phyloP scores from a whole-genome alignment of 2,329 filamentous ascomycete genomes.

The Emmonsiellopsis sp. region DNA sequence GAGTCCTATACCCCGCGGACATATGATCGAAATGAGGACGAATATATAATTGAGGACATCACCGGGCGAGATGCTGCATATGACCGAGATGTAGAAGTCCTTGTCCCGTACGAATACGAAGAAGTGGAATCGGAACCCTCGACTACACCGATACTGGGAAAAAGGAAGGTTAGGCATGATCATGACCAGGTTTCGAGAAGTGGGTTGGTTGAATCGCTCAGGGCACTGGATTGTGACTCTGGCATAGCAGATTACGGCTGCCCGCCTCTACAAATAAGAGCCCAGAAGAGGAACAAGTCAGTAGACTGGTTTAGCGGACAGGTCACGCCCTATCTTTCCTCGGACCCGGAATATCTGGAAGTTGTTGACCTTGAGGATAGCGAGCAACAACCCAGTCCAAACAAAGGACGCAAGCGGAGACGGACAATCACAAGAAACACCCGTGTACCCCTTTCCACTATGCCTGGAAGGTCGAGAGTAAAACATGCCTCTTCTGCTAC shows the following conservation, averaged over 20 bases:
- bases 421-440: slow-evolving; percentile 6
- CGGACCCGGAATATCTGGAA: slow-evolving; percentile 4
- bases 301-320: slow-evolving; percentile 12
- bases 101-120: slow-evolving; percentile 28
- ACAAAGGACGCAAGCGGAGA: slow-evolving; percentile 17
- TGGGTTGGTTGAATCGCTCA: slow-evolving; percentile 26
- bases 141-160: background rate
- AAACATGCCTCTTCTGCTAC: background rate
- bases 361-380: slow-evolving; percentile 10
- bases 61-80: slow-evolving; percentile 21
- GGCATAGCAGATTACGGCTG: slow-evolving; percentile 12
- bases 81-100: slow-evolving; percentile 20
- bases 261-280: slow-evolving; percentile 14
- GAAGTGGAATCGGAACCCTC: slow-evolving; percentile 16
- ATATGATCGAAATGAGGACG: slow-evolving; percentile 6
- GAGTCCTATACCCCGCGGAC: background rate
- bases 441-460: slow-evolving; percentile 3
- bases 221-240: slow-evolving; percentile 21
- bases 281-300: slow-evolving; percentile 30
- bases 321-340: slow-evolving; percentile 1
- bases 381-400: slow-evolving; percentile 13
- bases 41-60: slow-evolving; percentile 18
- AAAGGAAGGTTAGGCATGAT: slow-evolving; percentile 8
- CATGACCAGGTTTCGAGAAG: slow-evolving; percentile 20
- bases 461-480: background rate